A percentile compares a stretch with the other conserved stretches of the same genome.
phyloP scores from a whole-genome alignment of 2,329 filamentous ascomycete species.

The Dichotomopilus funicola region DNA sequence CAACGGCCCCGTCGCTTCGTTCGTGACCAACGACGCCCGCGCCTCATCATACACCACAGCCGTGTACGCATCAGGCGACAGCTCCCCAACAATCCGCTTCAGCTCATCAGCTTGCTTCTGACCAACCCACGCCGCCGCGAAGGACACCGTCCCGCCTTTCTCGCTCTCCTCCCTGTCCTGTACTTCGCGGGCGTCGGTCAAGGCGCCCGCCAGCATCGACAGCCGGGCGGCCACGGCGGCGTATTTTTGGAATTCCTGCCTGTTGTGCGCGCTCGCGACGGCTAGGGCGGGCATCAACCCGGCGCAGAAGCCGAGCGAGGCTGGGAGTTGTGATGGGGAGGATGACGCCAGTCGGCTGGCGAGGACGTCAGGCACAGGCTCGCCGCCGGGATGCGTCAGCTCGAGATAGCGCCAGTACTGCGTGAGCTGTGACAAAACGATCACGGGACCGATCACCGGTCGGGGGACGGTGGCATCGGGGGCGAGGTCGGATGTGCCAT shows the following conservation, averaged over 20 bases:
- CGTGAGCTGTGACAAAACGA: background rate
- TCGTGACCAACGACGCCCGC: constrained; percentile 32
- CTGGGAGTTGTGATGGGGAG: too few species aligned
- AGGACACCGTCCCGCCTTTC: constrained; percentile 22
- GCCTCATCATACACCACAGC: constrained; percentile 33
- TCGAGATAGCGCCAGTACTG: constrained; percentile 2
- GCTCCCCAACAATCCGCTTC: constrained; percentile 14
- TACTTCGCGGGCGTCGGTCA: constrained; percentile 33
- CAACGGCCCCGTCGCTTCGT: constrained; percentile 9
- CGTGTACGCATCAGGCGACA: constrained; percentile 29
- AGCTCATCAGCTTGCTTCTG: constrained; percentile 18
- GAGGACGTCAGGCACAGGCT: background rate
- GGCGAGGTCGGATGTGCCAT: background rate
- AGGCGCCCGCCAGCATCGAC: constrained; percentile 32
- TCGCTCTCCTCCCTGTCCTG: constrained; percentile 1
- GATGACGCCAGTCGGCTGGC: too few species aligned
- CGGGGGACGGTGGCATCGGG: background rate
- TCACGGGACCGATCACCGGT: background rate
- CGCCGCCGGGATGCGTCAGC: background rate
- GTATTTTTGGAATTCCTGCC: constrained; percentile 28
- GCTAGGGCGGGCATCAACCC: constrained; percentile 35
- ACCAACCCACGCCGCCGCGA: constrained; percentile 23
- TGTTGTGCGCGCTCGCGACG: constrained; percentile 27
- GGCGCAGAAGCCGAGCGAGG: constrained; percentile 32
- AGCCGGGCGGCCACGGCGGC: constrained; percentile 34